Conservation (phyloP, 495 filamentous ascomycete species). For the Aspergillus nanangensis region DNA sequence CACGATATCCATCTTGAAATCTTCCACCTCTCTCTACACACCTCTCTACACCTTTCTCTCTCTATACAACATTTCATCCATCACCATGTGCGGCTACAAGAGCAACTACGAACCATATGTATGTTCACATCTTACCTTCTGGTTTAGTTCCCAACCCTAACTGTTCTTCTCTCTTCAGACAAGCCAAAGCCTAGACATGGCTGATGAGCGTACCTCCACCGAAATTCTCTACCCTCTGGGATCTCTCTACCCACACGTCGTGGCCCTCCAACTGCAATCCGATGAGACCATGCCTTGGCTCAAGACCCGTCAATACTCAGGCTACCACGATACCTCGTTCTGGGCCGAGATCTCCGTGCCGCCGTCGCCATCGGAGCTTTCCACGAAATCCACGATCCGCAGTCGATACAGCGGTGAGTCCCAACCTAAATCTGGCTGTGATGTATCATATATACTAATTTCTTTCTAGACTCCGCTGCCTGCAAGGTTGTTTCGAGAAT, state of each 20-base stretch:
- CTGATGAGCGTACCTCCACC: slow-evolving; percentile 25
- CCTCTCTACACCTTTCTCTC: background rate
- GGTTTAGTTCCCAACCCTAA: background rate
- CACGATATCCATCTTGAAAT: slow-evolving; percentile 1
- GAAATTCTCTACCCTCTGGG: slow-evolving; percentile 36
- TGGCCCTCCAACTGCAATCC: slow-evolving; percentile 34
- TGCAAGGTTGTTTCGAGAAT: slow-evolving; percentile 29
- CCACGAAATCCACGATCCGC: slow-evolving; percentile 5
- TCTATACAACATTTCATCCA: slow-evolving; percentile 2
- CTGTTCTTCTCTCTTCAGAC: slow-evolving; percentile 5
- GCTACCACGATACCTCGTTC: slow-evolving; percentile 32
- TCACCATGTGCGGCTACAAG: slow-evolving; percentile 38
- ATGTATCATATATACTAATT: background rate
- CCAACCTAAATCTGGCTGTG: background rate
- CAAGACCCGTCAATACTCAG: slow-evolving; percentile 32
- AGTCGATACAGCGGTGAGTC: slow-evolving; percentile 26
- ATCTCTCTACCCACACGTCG: slow-evolving; percentile 37
- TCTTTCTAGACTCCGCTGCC: slow-evolving; percentile 12
- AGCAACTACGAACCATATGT: slow-evolving; percentile 44
- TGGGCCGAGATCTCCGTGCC: slow-evolving; percentile 35
- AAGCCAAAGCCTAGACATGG: slow-evolving; percentile 20
- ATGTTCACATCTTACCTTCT: slow-evolving; percentile 11
- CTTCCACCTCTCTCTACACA: background rate
- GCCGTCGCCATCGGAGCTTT: slow-evolving; percentile 19
- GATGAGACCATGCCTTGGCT: slow-evolving; percentile 21